Percentiles rank a stretch among this genome's conserved stretches.
These are phyloP conservation scores for Phylloboletellus chloephorus DNA, from an alignment of 1,284 basidiomycete genomes.

Conservation along the genomic window DNA sequence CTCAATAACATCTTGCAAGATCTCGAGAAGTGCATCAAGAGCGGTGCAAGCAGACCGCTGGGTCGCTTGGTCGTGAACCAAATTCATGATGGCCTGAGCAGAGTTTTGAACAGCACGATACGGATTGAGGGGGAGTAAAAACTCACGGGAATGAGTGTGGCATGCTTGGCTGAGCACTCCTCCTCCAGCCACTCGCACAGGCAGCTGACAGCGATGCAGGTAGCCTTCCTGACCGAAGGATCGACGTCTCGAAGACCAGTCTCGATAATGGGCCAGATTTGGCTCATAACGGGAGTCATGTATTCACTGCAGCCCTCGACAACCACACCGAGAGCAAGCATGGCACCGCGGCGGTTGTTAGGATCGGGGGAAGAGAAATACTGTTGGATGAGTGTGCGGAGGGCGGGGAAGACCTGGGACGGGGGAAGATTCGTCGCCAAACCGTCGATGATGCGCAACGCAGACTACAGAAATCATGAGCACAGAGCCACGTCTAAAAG, in stretches of 20 bases:
- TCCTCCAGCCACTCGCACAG: conserved; percentile 98
- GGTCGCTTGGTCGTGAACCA: conserved; percentile 84
- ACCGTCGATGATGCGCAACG: conserved; percentile 92
- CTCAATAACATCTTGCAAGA: conserved; percentile 86
- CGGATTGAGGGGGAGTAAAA: neutral
- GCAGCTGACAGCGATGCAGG: conserved; percentile 93
- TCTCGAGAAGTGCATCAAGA: conserved; percentile 94
- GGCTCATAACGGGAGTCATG: conserved; percentile 89
- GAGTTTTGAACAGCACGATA: conserved; percentile 1
- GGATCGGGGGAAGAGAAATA: conserved; percentile 83
- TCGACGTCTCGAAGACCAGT: conserved; percentile 83
- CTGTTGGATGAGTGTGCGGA: conserved; percentile 75
- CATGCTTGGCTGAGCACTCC: conserved; percentile 84
- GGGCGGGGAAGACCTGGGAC: conserved; percentile 92
- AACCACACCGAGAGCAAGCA: conserved; percentile 93
- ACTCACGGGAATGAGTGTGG: conserved; percentile 79
- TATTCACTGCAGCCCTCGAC: conserved; percentile 98
- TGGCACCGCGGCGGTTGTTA: conserved; percentile 81
- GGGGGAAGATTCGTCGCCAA: conserved; percentile 94
- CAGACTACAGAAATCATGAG: conserved; percentile 49
- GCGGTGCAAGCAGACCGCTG: conserved; percentile 94
- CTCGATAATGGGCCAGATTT: conserved; percentile 95
- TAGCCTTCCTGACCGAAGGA: conserved; percentile 86
- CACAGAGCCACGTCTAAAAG: conserved; percentile 3
- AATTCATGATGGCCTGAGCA: conserved; percentile 74